These are phyloP conservation scores for Colletotrichum sp. DNA, from an alignment of 2,329 filamentous ascomycete species.

Conservation along the genomic window DNA sequence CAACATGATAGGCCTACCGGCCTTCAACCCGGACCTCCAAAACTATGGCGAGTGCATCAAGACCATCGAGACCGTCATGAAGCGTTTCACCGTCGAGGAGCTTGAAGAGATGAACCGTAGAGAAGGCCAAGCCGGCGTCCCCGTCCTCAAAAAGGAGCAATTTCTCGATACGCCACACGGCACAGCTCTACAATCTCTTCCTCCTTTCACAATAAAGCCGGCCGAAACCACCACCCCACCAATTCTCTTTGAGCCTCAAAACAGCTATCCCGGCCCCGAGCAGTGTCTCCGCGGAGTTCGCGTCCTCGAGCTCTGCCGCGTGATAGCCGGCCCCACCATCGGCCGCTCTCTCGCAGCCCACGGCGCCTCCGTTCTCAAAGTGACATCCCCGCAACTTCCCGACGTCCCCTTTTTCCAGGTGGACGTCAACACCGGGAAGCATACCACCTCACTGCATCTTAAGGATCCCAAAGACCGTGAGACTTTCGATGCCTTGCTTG, in stretches of 20 bases:
- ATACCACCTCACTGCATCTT: conserved; percentile 62
- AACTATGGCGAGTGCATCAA: conserved; percentile 58
- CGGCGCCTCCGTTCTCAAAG: conserved; percentile 71
- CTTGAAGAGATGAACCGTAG: conserved; percentile 57
- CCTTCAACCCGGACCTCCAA: conserved; percentile 61
- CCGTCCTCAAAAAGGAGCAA: conserved; percentile 57
- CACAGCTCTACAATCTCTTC: conserved; percentile 32
- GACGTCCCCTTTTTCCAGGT: conserved; percentile 71
- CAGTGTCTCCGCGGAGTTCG: conserved; percentile 61
- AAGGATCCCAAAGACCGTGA: conserved; percentile 51
- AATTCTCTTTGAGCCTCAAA: conserved; percentile 32
- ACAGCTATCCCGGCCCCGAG: conserved; percentile 19
- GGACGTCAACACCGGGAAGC: conserved; percentile 69
- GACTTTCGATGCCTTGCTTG: conserved; percentile 58
- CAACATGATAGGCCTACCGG: conserved; percentile 67
- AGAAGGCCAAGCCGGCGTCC: conserved; percentile 58
- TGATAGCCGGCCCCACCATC: conserved; percentile 72
- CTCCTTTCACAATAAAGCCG: conserved; percentile 46
- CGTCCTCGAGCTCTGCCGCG: conserved; percentile 70
- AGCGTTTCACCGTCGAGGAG: conserved; percentile 52
- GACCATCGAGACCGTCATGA: conserved; percentile 58
- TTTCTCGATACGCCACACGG: conserved; percentile 58
- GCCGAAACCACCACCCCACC: conserved; percentile 51
- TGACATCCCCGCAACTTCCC: conserved; percentile 64
- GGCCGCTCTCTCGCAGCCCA: conserved; percentile 70